Conservation (phyloP, 2,329 filamentous ascomycete species). For the Neodidymelliopsis sp. region DNA sequence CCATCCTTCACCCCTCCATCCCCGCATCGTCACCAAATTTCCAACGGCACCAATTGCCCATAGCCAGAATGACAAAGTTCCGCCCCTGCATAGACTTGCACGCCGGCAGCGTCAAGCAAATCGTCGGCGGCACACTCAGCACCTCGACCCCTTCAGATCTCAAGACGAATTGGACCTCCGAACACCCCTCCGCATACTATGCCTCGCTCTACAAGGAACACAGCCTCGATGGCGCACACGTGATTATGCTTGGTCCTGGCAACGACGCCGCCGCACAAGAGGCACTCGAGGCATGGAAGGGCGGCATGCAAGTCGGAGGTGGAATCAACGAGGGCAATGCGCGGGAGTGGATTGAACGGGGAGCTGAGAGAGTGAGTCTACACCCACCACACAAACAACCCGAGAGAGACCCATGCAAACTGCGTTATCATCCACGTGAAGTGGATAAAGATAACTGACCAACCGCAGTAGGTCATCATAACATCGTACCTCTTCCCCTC, state of each 20-base stretch:
- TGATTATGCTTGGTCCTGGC: constrained; percentile 93
- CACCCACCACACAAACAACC: neutral
- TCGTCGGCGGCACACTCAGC: constrained; percentile 87
- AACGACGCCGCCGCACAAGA: constrained; percentile 82
- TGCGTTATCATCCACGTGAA: neutral
- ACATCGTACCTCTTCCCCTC: constrained; percentile 93
- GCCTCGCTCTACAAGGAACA: constrained; percentile 81
- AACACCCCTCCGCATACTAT: constrained; percentile 81
- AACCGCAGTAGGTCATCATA: constrained; percentile 80
- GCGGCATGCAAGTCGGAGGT: constrained; percentile 87
- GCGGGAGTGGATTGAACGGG: constrained; percentile 81
- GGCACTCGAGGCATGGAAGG: constrained; percentile 79
- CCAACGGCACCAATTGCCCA: neutral
- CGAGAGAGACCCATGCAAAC: neutral
- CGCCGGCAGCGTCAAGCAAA: constrained; percentile 97
- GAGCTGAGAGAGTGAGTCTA: constrained; percentile 82
- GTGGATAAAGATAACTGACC: constrained; percentile 22
- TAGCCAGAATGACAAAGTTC: constrained; percentile 80
- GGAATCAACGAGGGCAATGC: constrained; percentile 90
- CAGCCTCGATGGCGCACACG: constrained; percentile 79
- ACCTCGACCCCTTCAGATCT: constrained; percentile 55
- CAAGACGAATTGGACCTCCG: constrained; percentile 92
- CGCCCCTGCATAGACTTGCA: constrained; percentile 97
- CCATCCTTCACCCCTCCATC: constrained; percentile 25
- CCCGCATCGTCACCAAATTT: constrained; percentile 19